Evolutionary conservation across 2,329 filamentous ascomycete genomes (phyloP).

Genomic region (Tolypocladium inflatum): DNA sequence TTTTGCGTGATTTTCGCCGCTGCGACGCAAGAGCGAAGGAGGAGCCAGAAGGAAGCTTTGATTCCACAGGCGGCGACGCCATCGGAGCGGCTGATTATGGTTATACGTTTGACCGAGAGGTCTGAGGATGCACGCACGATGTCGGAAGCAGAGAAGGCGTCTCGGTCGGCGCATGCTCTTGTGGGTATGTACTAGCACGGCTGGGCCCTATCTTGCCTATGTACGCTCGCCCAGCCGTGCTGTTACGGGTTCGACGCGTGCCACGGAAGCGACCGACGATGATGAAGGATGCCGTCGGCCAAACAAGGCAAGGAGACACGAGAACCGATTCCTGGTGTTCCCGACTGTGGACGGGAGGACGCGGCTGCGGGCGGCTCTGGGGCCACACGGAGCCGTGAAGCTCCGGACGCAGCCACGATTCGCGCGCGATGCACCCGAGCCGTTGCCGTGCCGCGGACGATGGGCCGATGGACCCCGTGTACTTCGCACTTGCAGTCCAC

Average conservation of each 20-base stretch:
- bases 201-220: not conserved
- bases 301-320: conserved; percentile 1
- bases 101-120: not conserved
- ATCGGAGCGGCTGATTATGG: not conserved
- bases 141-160: not conserved
- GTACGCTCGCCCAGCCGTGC: not conserved
- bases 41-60: not conserved
- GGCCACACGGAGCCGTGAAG: conserved; percentile 5
- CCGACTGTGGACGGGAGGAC: conserved; percentile 1
- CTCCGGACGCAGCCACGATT: conserved; percentile 3
- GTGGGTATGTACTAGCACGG: not conserved
- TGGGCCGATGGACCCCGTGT: not conserved
- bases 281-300: not conserved
- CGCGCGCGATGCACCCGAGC: not conserved
- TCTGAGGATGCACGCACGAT: not conserved
- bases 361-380: conserved; percentile 5
- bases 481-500: not conserved
- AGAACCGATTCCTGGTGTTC: conserved; percentile 2
- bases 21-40: not conserved
- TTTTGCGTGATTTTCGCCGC: conserved; percentile 34
- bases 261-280: not conserved
- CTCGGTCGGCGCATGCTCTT: not conserved
- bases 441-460: not conserved
- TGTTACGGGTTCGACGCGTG: not conserved
- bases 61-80: not conserved